Base-by-base conservation (phyloP, 768 basidiomycete species). In the Lactarius sp. region DNA sequence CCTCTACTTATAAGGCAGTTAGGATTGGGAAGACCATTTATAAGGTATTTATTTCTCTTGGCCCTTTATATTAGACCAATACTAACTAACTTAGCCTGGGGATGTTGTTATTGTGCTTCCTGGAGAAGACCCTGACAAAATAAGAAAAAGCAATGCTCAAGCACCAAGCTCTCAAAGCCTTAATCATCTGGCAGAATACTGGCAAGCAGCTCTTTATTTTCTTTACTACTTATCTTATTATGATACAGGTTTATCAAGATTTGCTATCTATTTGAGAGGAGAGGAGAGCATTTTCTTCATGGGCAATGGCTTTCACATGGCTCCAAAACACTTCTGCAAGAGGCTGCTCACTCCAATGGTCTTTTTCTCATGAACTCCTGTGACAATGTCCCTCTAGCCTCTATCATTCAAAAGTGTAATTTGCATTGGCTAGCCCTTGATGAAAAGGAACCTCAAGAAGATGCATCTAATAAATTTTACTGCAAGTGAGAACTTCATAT, bases 281-380 rank as follows among this genome's bases (percentile, higher is more conserved):
- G 70, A 8, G 73, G 67, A 10, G 67, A 67, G 58, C 85, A 84
- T 69, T 79, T 77, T 74, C 85, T 87, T 59, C 89, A 91, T 71
- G 87, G 80, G 1, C 85, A 87, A 60, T 91, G 89, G 89, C 78
- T 83, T 61, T 74, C 77, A 8, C 89, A 88, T 74, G 84, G 84
- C 10, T 82, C 79, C 20, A 83, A 85, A 67, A 89, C 86, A 0
- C 67, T 87, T 10, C 75, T 90, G 1, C 85, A 88, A 66, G 84
- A 91, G 67, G 79, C 81, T 0, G 79, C 87, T 0, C 87, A 91
- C 60, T 78, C 87, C 0, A 80, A 82, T 62, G 78, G 81, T 0
- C 75, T 90, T 0, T 87, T 80, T 68, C 75, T 82, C 10, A 75
- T 85, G 61, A 72, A 81, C 27, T 75, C 77, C 6, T 91, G 89